Evolutionary conservation across 495 filamentous ascomycete genomes (phyloP), one percentile per base, ranked within the genome.

Genomic region (Penicillium turbatum): DNA sequence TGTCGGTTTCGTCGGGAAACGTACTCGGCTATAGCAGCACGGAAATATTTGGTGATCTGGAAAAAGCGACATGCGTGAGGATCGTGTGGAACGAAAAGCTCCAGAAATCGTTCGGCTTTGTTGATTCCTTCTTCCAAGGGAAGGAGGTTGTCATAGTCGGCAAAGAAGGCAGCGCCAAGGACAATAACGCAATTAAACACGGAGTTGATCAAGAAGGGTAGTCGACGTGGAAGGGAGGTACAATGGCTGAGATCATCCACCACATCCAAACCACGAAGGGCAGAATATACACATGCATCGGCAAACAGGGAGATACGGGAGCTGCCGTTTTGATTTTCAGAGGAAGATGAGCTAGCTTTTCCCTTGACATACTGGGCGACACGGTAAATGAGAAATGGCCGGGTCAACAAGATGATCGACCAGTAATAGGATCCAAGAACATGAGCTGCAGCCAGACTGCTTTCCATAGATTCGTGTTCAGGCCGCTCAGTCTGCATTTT

Each of bases 161-260:
- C 81, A 57, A 89, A 89, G 59, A 87, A 84, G 48, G 86, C 87
- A 47, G 85, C 79, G 27, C 86, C 74, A 3, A 89, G 72, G 9
- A 89, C 78, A 4, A 89, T 73, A 3, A 85, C 84, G 2, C 85
- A 85, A 31, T 86, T 80, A 63, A 90, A 89, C 45, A 87, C 80
- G 39, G 85, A 87, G 61, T 89, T 87, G 53, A 88, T 83, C 56
- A 87, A 67, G 49, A 88, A 86, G 0, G 86, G 85, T 42, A 88
- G 81, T 24, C 86, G 74, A 38, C 75, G 79, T 0, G 86, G 82
- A n/a, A 89, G 72, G 52, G 86, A 84, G 10, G 73, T 62, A 13
- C 74, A 79, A 49, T 81, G 77, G 30, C 79, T 68, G 6, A 84
- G 82, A 49, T 73, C 75, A 51, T 83, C 78, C 5, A 85, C 73